These are phyloP conservation scores for Leucocoprinus sp. DNA, from an alignment of 768 basidiomycete genomes.

Conservation along the genomic window DNA sequence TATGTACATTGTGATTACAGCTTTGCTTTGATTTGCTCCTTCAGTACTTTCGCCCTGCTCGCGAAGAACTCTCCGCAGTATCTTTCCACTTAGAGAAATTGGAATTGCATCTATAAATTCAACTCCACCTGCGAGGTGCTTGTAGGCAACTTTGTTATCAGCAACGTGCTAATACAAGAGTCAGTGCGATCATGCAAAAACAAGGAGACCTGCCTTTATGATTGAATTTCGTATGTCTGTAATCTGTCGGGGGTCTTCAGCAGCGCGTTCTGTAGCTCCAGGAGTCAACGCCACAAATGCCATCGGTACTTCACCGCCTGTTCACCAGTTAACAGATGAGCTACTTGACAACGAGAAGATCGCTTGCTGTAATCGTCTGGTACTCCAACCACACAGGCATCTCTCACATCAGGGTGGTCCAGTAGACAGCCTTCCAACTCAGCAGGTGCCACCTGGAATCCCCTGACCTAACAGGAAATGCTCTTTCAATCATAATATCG, in stretches of 20 bases:
- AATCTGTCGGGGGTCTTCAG: conserved; percentile 20
- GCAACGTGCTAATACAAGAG: conserved; percentile 38
- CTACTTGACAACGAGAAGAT: neutral
- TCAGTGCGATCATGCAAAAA: neutral
- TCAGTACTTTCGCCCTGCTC: conserved; percentile 35
- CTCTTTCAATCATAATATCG: conserved; percentile 16
- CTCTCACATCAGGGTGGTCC: conserved; percentile 48
- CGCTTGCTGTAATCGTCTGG: conserved; percentile 55
- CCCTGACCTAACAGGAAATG: conserved; percentile 48
- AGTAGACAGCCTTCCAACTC: conserved; percentile 64
- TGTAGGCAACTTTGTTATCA: conserved; percentile 47
- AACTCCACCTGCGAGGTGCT: conserved; percentile 51
- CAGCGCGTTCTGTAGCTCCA: conserved; percentile 29
- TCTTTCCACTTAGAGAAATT: conserved; percentile 56
- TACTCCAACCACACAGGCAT: conserved; percentile 57
- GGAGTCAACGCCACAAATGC: conserved; percentile 53
- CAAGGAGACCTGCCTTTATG: conserved; percentile 28
- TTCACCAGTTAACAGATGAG: neutral
- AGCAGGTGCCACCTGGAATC: conserved; percentile 70
- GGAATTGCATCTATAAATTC: conserved; percentile 48
- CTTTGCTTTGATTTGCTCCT: conserved; percentile 15
- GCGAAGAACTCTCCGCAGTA: conserved; percentile 39
- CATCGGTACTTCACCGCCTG: conserved; percentile 59
- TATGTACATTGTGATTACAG: conserved; percentile 12
- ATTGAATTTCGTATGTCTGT: conserved; percentile 37